Evolutionary conservation across 2,329 filamentous ascomycete genomes (phyloP), one percentile per base, ranked within the genome.

Genomic region (Gremmenia infestans): DNA sequence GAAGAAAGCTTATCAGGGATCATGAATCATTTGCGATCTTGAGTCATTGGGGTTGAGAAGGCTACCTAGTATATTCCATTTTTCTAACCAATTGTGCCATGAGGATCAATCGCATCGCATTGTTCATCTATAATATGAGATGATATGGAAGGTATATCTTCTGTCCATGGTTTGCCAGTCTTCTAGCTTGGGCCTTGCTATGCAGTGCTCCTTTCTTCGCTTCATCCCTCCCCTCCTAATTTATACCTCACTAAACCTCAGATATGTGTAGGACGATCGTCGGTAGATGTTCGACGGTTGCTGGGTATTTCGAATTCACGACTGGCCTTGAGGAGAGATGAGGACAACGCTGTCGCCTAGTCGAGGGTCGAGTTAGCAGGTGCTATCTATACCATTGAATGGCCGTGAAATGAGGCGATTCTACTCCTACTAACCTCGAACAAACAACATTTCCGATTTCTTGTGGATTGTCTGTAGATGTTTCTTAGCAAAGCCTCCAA

Each of bases 361-460:
- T 25, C 60, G 63, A 15, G 53, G 61, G 45, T 25, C 60, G 15
- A 53, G 54, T 65, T 52, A 68, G 59, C 49, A 60, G 8, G 37
- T 35, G 19, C 9, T 7, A 25, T 23, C 28, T n/a, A 11, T 25
- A 47, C 32, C 17, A 22, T 36, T 23, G 36, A 22, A 14, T 22
- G 19, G 25, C 15, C 19, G 22, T n/a, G 12, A 48, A 39, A 22
- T 15, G 35, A 15, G n/a, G 17, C 5, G 17, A 36, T 8, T 46
- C 22, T 19, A 14, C n/a, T 8, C 17, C 8, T 3, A 72, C 81
- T 60, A 76, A 93, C 92, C 93, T 89, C 94, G 81, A 56, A 99
- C 93, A 72, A 99, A 99, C 19, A 99, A 77, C 94, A 99, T 99
- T 72, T 97, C 94, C 45, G 91, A 95, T 73, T 97, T 95, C 75